Conservation (phyloP, 805 yeast species). For the Kazachstania kunashirensis region DNA sequence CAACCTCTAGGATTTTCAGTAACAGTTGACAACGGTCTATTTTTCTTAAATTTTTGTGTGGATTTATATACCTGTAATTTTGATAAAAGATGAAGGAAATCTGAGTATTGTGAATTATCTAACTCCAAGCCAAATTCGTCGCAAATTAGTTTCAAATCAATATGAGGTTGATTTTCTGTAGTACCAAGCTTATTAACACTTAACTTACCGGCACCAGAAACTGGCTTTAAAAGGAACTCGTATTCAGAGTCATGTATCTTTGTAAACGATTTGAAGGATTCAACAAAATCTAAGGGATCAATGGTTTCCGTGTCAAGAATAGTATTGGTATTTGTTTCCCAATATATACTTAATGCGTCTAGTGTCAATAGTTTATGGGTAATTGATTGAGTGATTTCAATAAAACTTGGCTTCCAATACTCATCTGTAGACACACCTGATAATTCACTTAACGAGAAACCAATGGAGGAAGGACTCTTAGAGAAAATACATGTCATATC, state of each 20-base stretch:
- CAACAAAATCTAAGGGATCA: background rate
- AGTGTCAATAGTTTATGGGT: constrained; percentile 73
- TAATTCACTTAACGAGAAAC: constrained; percentile 72
- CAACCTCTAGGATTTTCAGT: constrained; percentile 65
- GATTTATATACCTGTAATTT: constrained; percentile 71
- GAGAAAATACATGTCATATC: constrained; percentile 62
- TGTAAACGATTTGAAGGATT: background rate
- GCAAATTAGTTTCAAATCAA: constrained; percentile 65
- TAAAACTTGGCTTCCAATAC: constrained; percentile 76
- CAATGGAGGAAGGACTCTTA: constrained; percentile 68
- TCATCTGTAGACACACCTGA: constrained; percentile 87
- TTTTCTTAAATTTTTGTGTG: constrained; percentile 62
- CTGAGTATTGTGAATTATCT: constrained; percentile 77
- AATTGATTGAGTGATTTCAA: constrained; percentile 53
- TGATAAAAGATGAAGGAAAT: constrained; percentile 70
- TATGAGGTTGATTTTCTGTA: constrained; percentile 57
- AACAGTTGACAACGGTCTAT: constrained; percentile 48
- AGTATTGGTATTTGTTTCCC: constrained; percentile 60
- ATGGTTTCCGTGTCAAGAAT: constrained; percentile 1
- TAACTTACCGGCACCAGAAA: constrained; percentile 76
- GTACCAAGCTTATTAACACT: constrained; percentile 73
- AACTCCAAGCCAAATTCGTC: constrained; percentile 83
- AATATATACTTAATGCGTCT: constrained; percentile 66
- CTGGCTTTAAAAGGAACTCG: constrained; percentile 72
- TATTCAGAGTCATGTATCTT: constrained; percentile 6